Evolutionary conservation across 2,329 filamentous ascomycete species (phyloP).

Genomic region (Neonectria faginata): DNA sequence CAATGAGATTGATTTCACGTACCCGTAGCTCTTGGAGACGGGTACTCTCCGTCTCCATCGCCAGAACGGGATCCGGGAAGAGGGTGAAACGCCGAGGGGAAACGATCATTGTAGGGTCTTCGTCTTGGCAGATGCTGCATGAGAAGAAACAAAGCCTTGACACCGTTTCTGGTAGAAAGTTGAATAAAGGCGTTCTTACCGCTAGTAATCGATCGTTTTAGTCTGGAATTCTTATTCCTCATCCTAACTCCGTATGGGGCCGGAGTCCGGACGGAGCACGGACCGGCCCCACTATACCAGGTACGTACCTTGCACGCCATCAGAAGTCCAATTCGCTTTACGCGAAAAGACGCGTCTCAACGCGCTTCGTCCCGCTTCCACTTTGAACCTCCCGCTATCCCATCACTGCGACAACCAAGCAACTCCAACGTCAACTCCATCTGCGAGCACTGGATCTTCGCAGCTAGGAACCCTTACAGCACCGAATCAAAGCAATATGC

Average conservation of each 20-base stretch:
- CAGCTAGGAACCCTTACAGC: neutral
- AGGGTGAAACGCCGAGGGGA: too few species aligned
- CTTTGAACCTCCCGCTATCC: constrained; percentile 25
- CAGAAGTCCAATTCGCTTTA: constrained; percentile 34
- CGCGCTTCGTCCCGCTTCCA: constrained; percentile 36
- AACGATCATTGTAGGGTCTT: too few species aligned
- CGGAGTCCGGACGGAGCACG: neutral
- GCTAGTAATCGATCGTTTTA: neutral
- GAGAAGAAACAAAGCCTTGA: too few species aligned
- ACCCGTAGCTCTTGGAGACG: too few species aligned
- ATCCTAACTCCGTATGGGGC: neutral
- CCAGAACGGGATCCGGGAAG: too few species aligned
- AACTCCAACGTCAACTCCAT: constrained; percentile 7
- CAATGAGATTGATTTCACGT: too few species aligned
- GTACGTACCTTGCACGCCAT: constrained; percentile 29
- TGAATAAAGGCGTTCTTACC: too few species aligned
- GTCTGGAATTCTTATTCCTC: neutral
- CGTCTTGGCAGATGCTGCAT: too few species aligned
- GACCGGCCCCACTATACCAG: neutral
- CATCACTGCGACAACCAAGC: constrained; percentile 41
- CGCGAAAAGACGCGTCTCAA: constrained; percentile 41
- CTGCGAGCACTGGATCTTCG: neutral
- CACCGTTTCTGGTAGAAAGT: too few species aligned
- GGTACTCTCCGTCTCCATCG: too few species aligned
- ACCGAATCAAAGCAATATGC: constrained; percentile 30